phyloP scores from a whole-genome alignment of 768 basidiomycete genomes.

The Pleurotus tuoliensis region DNA sequence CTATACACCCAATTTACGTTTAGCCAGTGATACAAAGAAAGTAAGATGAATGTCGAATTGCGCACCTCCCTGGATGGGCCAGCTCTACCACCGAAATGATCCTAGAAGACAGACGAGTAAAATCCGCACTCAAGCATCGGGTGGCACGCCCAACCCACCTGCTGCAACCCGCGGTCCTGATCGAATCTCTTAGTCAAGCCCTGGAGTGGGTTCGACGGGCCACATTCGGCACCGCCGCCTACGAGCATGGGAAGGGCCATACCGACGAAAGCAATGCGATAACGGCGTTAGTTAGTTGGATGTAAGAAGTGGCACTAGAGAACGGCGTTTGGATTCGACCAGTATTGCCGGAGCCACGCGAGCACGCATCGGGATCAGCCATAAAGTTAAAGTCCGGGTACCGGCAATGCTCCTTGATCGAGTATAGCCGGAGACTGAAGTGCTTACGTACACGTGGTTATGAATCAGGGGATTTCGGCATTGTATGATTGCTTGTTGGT shows the following conservation, averaged over 20 bases:
- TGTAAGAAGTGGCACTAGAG: neutral
- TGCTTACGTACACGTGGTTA: conserved; percentile 5
- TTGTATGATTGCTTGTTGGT: no score
- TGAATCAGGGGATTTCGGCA: neutral
- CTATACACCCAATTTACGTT: neutral
- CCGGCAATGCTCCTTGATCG: neutral
- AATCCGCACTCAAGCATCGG: conserved; percentile 12
- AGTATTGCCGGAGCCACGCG: no score
- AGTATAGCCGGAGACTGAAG: conserved; percentile 1
- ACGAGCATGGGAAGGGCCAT: conserved; percentile 85
- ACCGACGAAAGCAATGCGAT: conserved; percentile 2
- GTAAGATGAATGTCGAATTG: neutral
- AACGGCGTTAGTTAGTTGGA: neutral
- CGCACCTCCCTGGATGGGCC: conserved; percentile 63
- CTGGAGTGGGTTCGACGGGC: conserved; percentile 81
- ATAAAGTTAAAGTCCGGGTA: neutral
- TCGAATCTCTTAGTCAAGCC: conserved; percentile 77
- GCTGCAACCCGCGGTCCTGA: conserved; percentile 73
- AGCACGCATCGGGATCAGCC: no score
- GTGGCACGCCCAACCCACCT: conserved; percentile 37
- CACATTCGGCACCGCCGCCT: conserved; percentile 69
- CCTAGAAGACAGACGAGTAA: conserved; percentile 36
- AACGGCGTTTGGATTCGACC: no score
- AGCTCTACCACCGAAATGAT: conserved; percentile 62
- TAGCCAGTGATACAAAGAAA: neutral